A percentile compares a stretch with the other conserved stretches of the same genome.
Evolutionary conservation across 75 land plant genomes (phyloP).

Genomic region (Pinus taeda): DNA sequence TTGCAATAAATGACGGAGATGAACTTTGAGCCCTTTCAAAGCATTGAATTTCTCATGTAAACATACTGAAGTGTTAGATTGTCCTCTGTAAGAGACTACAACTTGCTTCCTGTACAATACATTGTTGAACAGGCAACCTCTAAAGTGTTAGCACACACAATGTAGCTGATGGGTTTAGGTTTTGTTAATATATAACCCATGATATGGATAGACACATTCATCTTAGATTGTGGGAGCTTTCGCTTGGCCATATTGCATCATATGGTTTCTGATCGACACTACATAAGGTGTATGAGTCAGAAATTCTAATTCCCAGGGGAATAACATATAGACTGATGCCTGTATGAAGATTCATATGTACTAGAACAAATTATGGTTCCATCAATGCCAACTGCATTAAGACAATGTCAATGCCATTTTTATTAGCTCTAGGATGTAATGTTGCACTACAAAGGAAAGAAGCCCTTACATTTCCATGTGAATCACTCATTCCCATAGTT

Average conservation of each 20-base stretch:
- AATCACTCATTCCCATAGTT: conserved; percentile 77
- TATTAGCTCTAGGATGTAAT: conserved; percentile 21
- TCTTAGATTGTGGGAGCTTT: not conserved
- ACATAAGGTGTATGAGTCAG: not conserved
- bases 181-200: too few species aligned
- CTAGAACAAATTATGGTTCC: conserved; percentile 68
- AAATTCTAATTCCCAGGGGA: conserved; percentile 8
- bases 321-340: conserved; percentile 25
- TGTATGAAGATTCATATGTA: conserved; percentile 65
- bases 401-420: conserved; percentile 21
- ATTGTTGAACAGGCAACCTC: too few species aligned
- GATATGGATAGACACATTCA: too few species aligned
- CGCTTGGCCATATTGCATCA: conserved; percentile 40
- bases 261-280: conserved; percentile 5
- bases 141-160: too few species aligned
- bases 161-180: too few species aligned
- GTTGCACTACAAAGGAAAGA: conserved; percentile 55
- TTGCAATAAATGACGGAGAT: too few species aligned
- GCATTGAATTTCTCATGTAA: too few species aligned
- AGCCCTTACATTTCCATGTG: conserved; percentile 38
- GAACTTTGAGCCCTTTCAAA: too few species aligned
- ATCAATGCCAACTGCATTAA: conserved; percentile 39
- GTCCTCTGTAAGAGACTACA: too few species aligned
- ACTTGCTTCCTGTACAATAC: too few species aligned
- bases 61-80: too few species aligned